Base-by-base conservation (phyloP, 768 basidiomycete species). In the Coprinopsis sp. region DNA sequence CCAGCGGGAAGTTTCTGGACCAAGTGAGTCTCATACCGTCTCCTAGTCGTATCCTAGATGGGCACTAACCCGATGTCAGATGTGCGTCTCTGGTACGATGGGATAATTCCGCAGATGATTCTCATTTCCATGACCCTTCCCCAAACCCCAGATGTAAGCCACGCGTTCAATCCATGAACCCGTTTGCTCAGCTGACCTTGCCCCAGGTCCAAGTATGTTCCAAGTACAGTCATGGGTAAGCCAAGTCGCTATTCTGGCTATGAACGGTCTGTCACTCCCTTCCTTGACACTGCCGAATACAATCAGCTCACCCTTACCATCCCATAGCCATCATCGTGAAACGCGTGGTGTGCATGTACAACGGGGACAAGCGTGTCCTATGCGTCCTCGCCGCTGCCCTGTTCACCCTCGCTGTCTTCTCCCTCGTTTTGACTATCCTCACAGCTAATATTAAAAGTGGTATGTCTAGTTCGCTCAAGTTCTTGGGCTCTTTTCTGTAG, bases 261-360 rank as follows among this genome's bases (percentile, higher is more conserved):
- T 46, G 45, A 34, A 46, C 24, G 45, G 45, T 46, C 18, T 8
- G 7, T 39, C 22, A 16, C 3, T 12, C 13, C 6, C 11, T 21
- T 22, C 13, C 3, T 14, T 46, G n/a, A 28, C 24, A 4, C n/a
- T n/a, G n/a, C n/a, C n/a, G n/a, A n/a, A n/a, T n/a, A n/a, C n/a
- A n/a, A n/a, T 13, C 24, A 11, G 10, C 19, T 18, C 5, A 22
- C 13, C 16, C 8, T n/a, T 23, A 28, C 33, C 13, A n/a, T 45
- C 7, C 19, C 22, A 11, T 37, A 46, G 45, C 14, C 2, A 37
- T 46, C n/a, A 37, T 46, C 23, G 33, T 46, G 12, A 34, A 46
- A 11, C 45, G 45, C 21, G 38, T 30, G 13, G 16, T 29, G 14
- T 46, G 34, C 45, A 46, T 46, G 45, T 46, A 38, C 22, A 18